Base-by-base conservation (phyloP, 208 protist genomes). In the Leishmania amazonensis region DNA sequence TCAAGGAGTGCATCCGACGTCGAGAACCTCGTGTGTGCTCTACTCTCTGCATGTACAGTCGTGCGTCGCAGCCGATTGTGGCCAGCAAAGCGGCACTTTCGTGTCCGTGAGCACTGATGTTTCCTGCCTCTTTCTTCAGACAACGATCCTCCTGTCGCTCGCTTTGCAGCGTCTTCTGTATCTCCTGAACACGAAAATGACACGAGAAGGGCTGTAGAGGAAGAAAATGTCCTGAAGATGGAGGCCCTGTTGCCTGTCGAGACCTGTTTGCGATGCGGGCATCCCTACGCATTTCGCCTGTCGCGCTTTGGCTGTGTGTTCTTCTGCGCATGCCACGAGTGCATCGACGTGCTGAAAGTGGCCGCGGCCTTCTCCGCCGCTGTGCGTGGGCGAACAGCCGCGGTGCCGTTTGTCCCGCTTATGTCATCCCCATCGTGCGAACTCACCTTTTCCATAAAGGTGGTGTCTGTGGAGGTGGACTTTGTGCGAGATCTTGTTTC, bases 241-340 rank as follows among this genome's bases (percentile, higher is more conserved):
- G 88, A 96, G 67, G 76, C 83, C 24, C 62, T 96, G 28, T 85
- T 96, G 73, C 40, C 74, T 68, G 73, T 87, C 65, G 76, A 85
- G 79, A 35, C 62, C 42, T 65, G 83, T 80, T 21, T 96, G 84
- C 76, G 31, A 78, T 96, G 93, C 67, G 80, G 86, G 6, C 49
- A 73, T 24, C 73, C 75, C 42, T 81, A 89, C n/a, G 75, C 40
- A 64, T 94, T 96, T 72, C 85, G 86, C 19, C 75, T 93, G 3
- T 93, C 88, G n/a, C 85, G 88, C 42, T 96, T 93, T 84, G 93
- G 93, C 1, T 91, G 93, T 72, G 89, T 94, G 28, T 96, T 92
- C 75, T 72, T 79, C 24, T 96, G 93, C 68, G 45, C 68, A 8
- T 94, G 93, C 65, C 82, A 83, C 5, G 65, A 80, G 60, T 73